Base-by-base conservation (phyloP, 139 green algal species). In the Astrephomene gubernaculifera region DNA sequence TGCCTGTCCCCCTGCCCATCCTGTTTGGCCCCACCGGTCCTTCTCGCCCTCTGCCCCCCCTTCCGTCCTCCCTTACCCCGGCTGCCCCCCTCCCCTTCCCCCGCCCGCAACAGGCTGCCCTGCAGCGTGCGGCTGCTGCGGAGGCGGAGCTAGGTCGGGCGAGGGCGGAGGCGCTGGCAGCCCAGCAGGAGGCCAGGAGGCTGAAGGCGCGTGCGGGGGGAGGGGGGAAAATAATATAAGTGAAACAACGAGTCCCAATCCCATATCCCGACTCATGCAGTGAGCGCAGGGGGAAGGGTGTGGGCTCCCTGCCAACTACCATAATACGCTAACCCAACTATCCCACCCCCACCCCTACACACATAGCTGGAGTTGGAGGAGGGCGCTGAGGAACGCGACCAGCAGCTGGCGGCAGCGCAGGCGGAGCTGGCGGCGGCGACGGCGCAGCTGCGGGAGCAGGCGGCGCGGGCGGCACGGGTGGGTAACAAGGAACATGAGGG, bases 351-450 rank as follows among this genome's bases (percentile, higher is more conserved):
- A n/a, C n/a, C n/a, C n/a, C n/a, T n/a, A n/a, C n/a, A n/a, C 6
- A 10, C 8, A 7, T 63, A 76, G 53, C 45, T 88, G 60, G 87
- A 90, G 4, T 7, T 85, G n/a, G 78, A 91, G 36, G 87, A 91
- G 24, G 2, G 31, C 0, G 49, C 76, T 17, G 87, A 87, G 35
- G 82, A 78, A 29, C 68, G 87, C 36, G 44, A 61, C 49, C 49
- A 61, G 27, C 38, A 87, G 64, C 71, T 91, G 36, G 43, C 45
- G 0, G 43, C 64, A n/a, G 52, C 82, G 33, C 74, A 89, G 82
- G 53, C 65, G 41, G 78, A 89, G 49, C 71, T 85, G 61, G 52
- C 35, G 63, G 61, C 71, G 9, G 64, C 79, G 8, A 45, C 75
- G 38, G 64, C 36, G 33, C 63, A 70, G 71, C 79, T 87, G 17